Percentiles rank a stretch among this genome's conserved stretches.
Conservation (phyloP, 371 early-diverging fungal genomes). For the Mucor circinelloides region DNA sequence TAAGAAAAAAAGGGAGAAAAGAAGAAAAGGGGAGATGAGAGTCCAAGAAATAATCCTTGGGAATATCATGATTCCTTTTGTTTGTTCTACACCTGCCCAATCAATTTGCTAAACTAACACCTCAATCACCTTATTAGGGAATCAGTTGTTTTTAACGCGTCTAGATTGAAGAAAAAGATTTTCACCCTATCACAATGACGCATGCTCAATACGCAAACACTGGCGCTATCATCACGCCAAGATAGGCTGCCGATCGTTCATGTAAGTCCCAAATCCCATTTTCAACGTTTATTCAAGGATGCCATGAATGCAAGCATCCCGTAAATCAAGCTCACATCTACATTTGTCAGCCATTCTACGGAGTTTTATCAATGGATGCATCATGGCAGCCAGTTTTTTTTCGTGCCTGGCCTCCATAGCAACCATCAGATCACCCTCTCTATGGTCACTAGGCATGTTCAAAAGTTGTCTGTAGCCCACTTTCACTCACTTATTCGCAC, state of each 20-base stretch:
- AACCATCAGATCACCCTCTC: not conserved
- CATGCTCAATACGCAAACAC: not conserved
- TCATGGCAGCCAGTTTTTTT: not conserved
- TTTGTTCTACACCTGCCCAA: not conserved
- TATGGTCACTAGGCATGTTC: not conserved
- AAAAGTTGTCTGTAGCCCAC: not conserved
- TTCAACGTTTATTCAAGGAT: not conserved
- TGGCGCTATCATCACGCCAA: not conserved
- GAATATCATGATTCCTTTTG: not conserved
- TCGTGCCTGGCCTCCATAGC: not conserved
- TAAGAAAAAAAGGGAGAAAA: not conserved
- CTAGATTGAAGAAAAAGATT: not conserved
- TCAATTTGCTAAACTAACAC: not conserved
- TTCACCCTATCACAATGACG: not conserved
- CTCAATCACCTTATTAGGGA: not conserved
- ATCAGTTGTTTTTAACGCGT: conserved; percentile 6
- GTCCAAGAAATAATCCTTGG: conserved; percentile 5
- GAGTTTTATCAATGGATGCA: not conserved
- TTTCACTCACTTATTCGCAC: not conserved
- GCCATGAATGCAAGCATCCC: not conserved
- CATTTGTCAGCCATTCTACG: not conserved
- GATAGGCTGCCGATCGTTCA: not conserved
- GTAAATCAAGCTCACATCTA: not conserved
- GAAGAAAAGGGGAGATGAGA: not conserved
- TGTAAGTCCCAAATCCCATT: not conserved